A percentile compares a stretch with the other conserved stretches of the same genome.
These are phyloP conservation scores for Penicillium mononematosum DNA, from an alignment of 495 filamentous ascomycete genomes.

Conservation along the genomic window DNA sequence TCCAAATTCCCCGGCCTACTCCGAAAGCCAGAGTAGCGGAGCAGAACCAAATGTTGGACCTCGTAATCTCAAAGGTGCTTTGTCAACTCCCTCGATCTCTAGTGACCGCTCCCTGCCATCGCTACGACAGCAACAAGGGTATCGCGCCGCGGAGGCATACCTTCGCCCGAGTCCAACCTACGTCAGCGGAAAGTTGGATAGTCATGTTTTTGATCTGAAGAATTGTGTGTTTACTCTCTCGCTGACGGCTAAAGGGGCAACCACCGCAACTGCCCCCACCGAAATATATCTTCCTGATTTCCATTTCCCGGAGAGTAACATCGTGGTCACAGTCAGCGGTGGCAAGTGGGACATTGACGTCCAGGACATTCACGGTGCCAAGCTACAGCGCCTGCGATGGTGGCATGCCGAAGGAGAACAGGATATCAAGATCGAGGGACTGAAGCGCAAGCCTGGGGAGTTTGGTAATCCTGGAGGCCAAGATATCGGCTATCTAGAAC, in stretches of 20 bases:
- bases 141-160: constrained; percentile 87
- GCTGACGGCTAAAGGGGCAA: constrained; percentile 52
- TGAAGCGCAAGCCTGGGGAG: constrained; percentile 59
- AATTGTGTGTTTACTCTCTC: constrained; percentile 71
- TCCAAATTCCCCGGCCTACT: constrained; percentile 57
- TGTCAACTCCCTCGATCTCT: constrained; percentile 71
- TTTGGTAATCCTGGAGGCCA: constrained; percentile 38
- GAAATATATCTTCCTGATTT: constrained; percentile 87
- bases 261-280: constrained; percentile 64
- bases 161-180: constrained; percentile 80
- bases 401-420: constrained; percentile 88
- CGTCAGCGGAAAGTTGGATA: constrained; percentile 64
- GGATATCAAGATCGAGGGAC: constrained; percentile 71
- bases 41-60: constrained; percentile 61
- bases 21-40: constrained; percentile 53
- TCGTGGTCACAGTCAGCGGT: constrained; percentile 69
- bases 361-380: constrained; percentile 63
- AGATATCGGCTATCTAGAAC: constrained; percentile 63
- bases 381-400: constrained; percentile 77
- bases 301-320: constrained; percentile 78
- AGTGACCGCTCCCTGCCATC: constrained; percentile 51
- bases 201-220: constrained; percentile 75
- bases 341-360: constrained; percentile 86
- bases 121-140: constrained; percentile 58
- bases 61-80: constrained; percentile 66